These are phyloP conservation scores for Vaccinium corymbosum DNA, from an alignment of 148 eudicot genomes.

Conservation along the genomic window DNA sequence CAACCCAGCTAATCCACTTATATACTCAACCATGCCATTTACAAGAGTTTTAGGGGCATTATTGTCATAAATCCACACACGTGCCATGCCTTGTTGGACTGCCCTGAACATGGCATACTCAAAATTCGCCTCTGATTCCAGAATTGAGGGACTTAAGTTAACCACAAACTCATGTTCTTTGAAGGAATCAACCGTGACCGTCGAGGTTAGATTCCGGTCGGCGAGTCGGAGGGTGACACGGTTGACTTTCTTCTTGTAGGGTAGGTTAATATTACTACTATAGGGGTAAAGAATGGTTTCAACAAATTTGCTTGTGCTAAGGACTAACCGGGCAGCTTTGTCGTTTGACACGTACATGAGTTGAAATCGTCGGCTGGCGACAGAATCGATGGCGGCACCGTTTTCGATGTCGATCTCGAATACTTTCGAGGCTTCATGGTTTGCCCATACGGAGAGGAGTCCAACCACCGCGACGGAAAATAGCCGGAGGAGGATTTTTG, in stretches of 20 bases:
- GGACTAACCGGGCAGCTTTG: constrained; percentile 43
- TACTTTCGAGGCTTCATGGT: constrained; percentile 62
- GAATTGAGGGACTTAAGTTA: constrained; percentile 31
- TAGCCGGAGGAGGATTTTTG: constrained; percentile 30
- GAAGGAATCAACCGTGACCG: constrained; percentile 24
- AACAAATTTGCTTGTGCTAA: constrained; percentile 34
- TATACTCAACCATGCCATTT: constrained; percentile 52
- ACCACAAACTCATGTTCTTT: constrained; percentile 29
- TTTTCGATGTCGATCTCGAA: constrained; percentile 40
- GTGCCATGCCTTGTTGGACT: constrained; percentile 47
- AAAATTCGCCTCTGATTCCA: constrained; percentile 34
- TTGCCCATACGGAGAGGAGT: constrained; percentile 55
- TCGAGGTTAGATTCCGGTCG: constrained; percentile 24
- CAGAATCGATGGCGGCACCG: constrained; percentile 29
- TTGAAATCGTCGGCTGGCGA: constrained; percentile 32
- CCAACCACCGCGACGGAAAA: constrained; percentile 30
- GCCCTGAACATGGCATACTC: constrained; percentile 31
- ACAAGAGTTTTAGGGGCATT: constrained; percentile 34
- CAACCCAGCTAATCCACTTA: constrained; percentile 23
- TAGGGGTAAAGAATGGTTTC: constrained; percentile 37
- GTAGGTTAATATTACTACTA: neutral
- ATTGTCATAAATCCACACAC: constrained; percentile 41
- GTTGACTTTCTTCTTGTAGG: constrained; percentile 35
- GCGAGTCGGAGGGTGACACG: constrained; percentile 36
- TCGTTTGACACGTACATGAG: constrained; percentile 55